Evolutionary conservation across 768 basidiomycete species (phyloP), one percentile per base, ranked within the genome.

Genomic region (Suillus clintonianus): DNA sequence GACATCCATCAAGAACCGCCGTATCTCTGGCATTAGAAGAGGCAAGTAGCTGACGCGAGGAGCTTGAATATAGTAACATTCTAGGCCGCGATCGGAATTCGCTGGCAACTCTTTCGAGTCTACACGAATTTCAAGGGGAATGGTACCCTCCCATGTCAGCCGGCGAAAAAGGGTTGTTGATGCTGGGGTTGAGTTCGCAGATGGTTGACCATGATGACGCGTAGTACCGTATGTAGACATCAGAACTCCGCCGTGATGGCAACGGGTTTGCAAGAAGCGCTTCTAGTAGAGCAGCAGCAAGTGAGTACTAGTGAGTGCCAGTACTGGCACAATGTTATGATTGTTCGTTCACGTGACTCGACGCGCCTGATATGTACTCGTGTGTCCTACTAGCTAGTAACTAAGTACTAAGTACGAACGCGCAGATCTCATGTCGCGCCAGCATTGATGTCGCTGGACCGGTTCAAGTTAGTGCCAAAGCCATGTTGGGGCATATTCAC

Each of bases 1-100:
- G 61, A 98, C 88, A 67, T 97, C 93, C 81, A 92, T 89, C 65
- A 99, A 83, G 77, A 94, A 94, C 69, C 89, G 85, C 63, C 90
- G 86, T 63, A 99, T 86, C 71, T 97, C 94, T 4, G 94, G 90
- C 71, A 98, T 85, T 53, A 99, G 78, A 32, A 99, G 82, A 14
- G 97, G 94, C 41, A 99, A 87, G 78, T 99, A 99, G 77, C 89
- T 89, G 71, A 98, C 90, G 60, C 97, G 85, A 41, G 96, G 92
- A 7, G 93, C 96, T 76, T 94, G 92, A 59, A 94, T 80, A 77
- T 89, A 97, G 78, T 95, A 97, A 72, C 89, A 90, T 76, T 97
- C 95, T 42, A 94, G 84, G 24, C 89, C 90, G 61, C 93, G 88
- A 80, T 97, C 92, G 63, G 91, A 92, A 75, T 92, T 93, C 50